phyloP scores from a whole-genome alignment of 148 eudicot genomes.

The Cornus controversa region DNA sequence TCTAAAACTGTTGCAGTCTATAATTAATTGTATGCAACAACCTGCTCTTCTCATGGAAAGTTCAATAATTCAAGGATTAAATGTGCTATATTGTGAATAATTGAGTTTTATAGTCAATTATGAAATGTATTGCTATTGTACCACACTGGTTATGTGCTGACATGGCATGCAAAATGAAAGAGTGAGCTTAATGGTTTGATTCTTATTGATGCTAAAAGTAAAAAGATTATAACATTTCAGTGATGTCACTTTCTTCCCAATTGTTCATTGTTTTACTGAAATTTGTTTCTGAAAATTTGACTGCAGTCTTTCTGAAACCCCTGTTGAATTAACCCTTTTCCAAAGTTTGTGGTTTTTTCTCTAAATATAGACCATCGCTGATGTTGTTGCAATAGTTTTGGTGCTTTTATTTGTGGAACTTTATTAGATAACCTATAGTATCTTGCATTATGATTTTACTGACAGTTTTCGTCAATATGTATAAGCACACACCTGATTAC shows the following conservation, averaged over 20 bases:
- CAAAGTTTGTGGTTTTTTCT: too few species aligned
- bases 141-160: background rate
- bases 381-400: too few species aligned
- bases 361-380: too few species aligned
- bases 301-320: too few species aligned
- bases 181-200: background rate
- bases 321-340: too few species aligned
- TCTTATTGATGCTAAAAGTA: background rate
- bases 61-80: background rate
- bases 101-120: background rate
- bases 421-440: background rate
- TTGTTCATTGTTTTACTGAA: too few species aligned
- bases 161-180: too few species aligned
- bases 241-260: too few species aligned
- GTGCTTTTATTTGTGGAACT: background rate
- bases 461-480: background rate
- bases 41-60: background rate
- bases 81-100: background rate
- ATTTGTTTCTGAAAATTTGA: too few species aligned
- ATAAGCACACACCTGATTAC: background rate
- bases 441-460: background rate
- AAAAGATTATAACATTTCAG: too few species aligned
- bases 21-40: background rate
- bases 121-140: background rate
- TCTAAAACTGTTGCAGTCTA: background rate